Evolutionary conservation across 352 stramenopile genomes (phyloP), one percentile per base, ranked within the genome.

Genomic region (Phytophthora pluvialis): DNA sequence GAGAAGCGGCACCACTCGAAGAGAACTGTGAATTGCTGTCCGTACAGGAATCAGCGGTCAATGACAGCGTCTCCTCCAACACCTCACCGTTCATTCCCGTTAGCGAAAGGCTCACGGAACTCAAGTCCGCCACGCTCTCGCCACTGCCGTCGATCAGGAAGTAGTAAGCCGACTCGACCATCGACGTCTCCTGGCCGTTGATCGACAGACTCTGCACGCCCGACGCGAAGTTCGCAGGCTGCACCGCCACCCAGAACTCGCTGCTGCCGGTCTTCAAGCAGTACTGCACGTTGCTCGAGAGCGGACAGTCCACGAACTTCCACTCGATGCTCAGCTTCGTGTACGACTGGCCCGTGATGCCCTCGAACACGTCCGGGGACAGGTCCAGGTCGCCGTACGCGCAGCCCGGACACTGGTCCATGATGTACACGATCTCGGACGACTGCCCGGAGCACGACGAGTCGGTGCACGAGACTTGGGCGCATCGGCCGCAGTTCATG

Each of bases 121-220:
- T 64, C 28, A 91, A 56, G 13, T 89, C 74, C 4, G 65, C 72
- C 31, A 80, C 61, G 16, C 43, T 71, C 16, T 69, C 32, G 12
- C 77, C 82, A 7, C 70, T 68, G 13, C 73, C 80, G 51, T 93
- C 75, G 13, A 79, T 50, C 31, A 89, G 32, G 42, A 88, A 92
- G 32, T 91, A 93, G 36, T 83, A 91, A 1, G 78, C 80, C 21
- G 80, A 90, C 42, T 80, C 65, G 13, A 93, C 70, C 80, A 93
- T 79, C 4, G 47, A 73, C 11, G 80, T 86, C 9, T 64, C 44
- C 42, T 89, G 61, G 21, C 77, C 78, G 38, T 91, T 84, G 51
- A 93, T 83, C 28, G 61, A 65, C 44, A 91, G 33, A 60, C 61
- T 83, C 65, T 75, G 25, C 50, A 93, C 67, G 26, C 83, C 83